Base-by-base conservation (phyloP, 345 rosid genomes). In the Zanthoxylum bungeanum region DNA sequence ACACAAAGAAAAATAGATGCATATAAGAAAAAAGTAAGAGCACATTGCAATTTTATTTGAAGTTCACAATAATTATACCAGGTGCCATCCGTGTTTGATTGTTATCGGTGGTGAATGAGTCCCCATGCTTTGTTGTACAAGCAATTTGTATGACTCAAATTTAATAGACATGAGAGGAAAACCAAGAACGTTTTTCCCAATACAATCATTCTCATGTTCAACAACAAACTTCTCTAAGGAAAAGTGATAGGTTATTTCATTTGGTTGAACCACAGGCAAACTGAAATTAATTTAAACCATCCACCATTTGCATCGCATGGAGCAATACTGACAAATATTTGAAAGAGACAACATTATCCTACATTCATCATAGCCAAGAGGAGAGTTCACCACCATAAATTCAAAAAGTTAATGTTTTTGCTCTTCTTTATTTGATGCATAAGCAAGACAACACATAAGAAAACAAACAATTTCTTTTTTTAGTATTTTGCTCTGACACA, bases 21-120 rank as follows among this genome's bases (percentile, higher is more conserved):
- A 37, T 7, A 60, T 46, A 22, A 74, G 60, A 27, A 74, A 36
- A 47, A 76, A 71, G 31, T 74, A 30, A 47, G 42, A 14, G 66
- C 64, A 68, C 5, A 68, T 17, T 59, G 70, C 61, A 66, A 72
- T 22, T 31, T 19, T 42, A 37, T 40, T 9, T 42, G 22, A 16
- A 47, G 57, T 37, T 53, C 71, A 68, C 2, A 52, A n/a, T 5
- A 39, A 11, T 10, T 56, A 28, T 21, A 56, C 3, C 5, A 37
- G 21, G 2, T 57, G 64, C 17, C 31, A 42, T 28, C 37, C 17
- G 9, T 27, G 14, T 11, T 28, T 5, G 3, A 55, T 24, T 5
- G 4, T 55, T 30, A 56, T n/a, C 2, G 52, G 10, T 40, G 36
- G 55, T 17, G 8, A 55, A 57, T 27, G 9, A 7, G 40, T 21